These are phyloP conservation scores for Saccharomycopsis oosterbeekiorum DNA, from an alignment of 805 yeast species.

Conservation along the genomic window DNA sequence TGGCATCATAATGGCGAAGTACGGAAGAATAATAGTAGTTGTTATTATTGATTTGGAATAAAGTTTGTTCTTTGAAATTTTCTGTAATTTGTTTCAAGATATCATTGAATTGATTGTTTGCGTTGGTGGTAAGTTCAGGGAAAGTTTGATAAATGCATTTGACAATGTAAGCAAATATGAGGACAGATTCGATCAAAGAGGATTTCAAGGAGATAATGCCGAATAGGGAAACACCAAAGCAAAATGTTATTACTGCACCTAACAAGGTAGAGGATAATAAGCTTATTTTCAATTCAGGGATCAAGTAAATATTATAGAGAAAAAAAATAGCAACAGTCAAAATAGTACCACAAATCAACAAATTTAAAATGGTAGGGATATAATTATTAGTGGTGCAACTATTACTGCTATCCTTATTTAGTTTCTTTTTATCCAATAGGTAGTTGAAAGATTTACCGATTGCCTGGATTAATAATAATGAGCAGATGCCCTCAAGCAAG, in stretches of 20 bases:
- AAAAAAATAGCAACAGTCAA: slow-evolving; percentile 71
- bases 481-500: slow-evolving; percentile 85
- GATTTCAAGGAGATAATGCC: slow-evolving; percentile 82
- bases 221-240: slow-evolving; percentile 62
- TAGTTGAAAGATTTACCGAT: slow-evolving; percentile 74
- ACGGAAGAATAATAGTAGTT: background rate
- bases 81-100: slow-evolving; percentile 28
- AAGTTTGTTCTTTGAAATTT: slow-evolving; percentile 25
- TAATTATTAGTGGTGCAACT: slow-evolving; percentile 5
- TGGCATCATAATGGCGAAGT: slow-evolving; percentile 6
- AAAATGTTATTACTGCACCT: slow-evolving; percentile 75
- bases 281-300: slow-evolving; percentile 57
- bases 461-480: slow-evolving; percentile 85
- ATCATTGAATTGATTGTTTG: slow-evolving; percentile 34
- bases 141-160: slow-evolving; percentile 88
- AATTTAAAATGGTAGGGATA: slow-evolving; percentile 36
- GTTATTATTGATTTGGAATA: slow-evolving; percentile 19
- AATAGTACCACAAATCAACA: slow-evolving; percentile 63
- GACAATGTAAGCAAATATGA: slow-evolving; percentile 83
- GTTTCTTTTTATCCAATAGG: slow-evolving; percentile 34
- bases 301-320: slow-evolving; percentile 71
- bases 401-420: background rate
- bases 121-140: slow-evolving; percentile 66
- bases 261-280: slow-evolving; percentile 69
- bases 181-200: slow-evolving; percentile 80